phyloP scores from a whole-genome alignment of 148 eudicot genomes.

The Camellia lanceoleosa region DNA sequence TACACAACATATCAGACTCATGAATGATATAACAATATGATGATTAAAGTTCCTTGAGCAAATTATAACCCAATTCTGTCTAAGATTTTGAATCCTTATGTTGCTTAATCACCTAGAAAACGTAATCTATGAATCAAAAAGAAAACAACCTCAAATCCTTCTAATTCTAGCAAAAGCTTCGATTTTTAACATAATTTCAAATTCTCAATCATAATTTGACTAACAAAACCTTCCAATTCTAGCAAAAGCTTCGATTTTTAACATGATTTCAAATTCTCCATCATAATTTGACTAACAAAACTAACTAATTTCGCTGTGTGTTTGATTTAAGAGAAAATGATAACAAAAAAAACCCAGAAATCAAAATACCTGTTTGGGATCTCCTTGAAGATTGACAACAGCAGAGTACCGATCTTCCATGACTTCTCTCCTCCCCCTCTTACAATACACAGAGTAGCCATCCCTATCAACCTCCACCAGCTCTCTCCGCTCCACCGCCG shows the following conservation, averaged over 20 bases:
- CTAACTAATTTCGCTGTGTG: background rate
- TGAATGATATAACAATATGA: background rate
- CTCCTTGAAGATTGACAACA: constrained; percentile 38
- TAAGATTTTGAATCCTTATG: background rate
- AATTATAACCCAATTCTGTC: background rate
- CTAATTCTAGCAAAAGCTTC: no score
- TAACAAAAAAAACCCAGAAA: no score
- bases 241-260: no score
- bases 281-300: background rate
- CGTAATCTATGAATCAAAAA: no score
- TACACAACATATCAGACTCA: constrained; percentile 7
- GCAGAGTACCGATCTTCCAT: constrained; percentile 90
- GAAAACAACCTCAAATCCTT: no score
- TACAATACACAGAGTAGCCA: constrained; percentile 79
- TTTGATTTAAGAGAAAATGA: no score
- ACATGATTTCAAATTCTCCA: no score
- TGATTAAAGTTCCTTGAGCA: background rate
- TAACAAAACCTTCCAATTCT: no score
- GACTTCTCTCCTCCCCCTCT: constrained; percentile 70
- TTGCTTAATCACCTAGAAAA: no score
- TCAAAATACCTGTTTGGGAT: constrained; percentile 68
- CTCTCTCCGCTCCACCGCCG: constrained; percentile 21
- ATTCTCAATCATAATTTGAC: no score
- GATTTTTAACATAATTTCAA: no score
- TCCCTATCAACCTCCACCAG: constrained; percentile 58